Evolutionary conservation across 2,329 filamentous ascomycete species (phyloP), one percentile per base, ranked within the genome.

Genomic region (Stemphylium beticola): DNA sequence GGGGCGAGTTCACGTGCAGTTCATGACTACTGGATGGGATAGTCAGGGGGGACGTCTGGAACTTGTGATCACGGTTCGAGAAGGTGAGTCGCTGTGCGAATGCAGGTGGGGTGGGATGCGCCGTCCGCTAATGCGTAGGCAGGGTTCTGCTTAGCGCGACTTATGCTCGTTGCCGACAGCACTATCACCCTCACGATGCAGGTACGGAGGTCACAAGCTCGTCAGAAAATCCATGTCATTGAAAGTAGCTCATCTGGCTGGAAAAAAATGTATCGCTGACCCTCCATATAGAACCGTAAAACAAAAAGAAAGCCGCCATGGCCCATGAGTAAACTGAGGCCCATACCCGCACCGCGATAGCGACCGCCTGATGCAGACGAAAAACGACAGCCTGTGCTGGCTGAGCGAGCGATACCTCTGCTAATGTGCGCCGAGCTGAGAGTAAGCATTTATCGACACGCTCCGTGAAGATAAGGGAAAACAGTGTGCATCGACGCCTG

Each of bases 351-450:
- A 57, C 49, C 37, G 43, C 59, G 44, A 59, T 57, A 34, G 47
- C 32, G 33, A 57, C 54, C 55, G 49, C 56, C 49, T 49, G 31
- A 61, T 58, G 48, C 60, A 47, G 49, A 60, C 50, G 46, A 45
- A 50, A 58, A n/a, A 56, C 36, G 40, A 53, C 40, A 48, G 36
- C 48, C 53, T 50, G 55, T 51, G 38, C 56, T 55, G 49, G 32
- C 47, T 48, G 51, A 69, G 62, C 55, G 61, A 66, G 61, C 57
- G 65, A 58, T 51, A 57, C 60, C 55, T 57, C 60, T 61, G 49
- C 58, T 44, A 15, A 60, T 49, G 20, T 63, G 66, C 66, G 65
- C 66, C 63, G 37, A 38, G 42, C 43, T 39, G 55, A 53, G 57
- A 46, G 20, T 41, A 47, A 53, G 34, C 48, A 48, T 44, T 31